Conservation (phyloP, 495 filamentous ascomycete genomes). For the Penicillium paxilli region DNA sequence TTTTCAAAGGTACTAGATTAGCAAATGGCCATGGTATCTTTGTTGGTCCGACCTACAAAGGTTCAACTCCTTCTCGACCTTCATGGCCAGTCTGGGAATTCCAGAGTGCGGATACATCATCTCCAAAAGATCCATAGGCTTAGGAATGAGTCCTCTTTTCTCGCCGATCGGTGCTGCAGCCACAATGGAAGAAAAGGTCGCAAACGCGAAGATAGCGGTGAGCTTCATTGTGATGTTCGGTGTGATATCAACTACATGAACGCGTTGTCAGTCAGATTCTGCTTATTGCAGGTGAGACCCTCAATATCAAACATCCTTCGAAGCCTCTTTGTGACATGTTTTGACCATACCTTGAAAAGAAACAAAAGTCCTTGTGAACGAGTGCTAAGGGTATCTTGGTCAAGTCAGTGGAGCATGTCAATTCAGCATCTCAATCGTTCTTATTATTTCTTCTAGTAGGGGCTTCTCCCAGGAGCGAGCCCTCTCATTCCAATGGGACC, state of each 20-base stretch:
- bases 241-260: background rate
- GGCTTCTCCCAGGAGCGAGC: background rate
- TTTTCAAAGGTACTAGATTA: too few relatives aligned
- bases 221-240: background rate
- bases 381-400: background rate
- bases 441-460: background rate
- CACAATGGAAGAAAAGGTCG: constrained; percentile 6
- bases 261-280: background rate
- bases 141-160: constrained; percentile 13
- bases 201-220: background rate
- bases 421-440: background rate
- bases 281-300: background rate
- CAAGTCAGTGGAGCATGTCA: background rate
- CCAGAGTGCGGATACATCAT: constrained; percentile 18
- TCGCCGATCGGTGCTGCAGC: constrained; percentile 11
- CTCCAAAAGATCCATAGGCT: constrained; percentile 12
- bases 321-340: background rate
- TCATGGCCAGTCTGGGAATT: constrained; percentile 9
- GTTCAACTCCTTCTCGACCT: constrained; percentile 11
- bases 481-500: background rate
- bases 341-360: background rate
- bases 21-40: background rate
- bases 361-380: too few relatives aligned
- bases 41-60: constrained; percentile 8
- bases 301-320: background rate